phyloP scores from a whole-genome alignment of 768 basidiomycete genomes.

The Lactarius quietus region DNA sequence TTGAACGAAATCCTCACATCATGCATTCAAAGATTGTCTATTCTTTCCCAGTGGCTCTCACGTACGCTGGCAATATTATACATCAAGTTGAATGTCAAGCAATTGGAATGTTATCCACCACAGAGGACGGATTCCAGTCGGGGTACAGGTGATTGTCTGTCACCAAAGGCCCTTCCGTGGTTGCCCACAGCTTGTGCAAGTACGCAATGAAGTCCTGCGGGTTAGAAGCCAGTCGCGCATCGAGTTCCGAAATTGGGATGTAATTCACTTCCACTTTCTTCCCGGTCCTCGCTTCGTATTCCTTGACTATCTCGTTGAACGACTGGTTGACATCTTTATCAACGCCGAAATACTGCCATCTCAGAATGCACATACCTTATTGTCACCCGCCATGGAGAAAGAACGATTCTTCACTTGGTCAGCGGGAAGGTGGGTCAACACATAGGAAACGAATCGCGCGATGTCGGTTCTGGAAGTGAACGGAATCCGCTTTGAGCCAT shows the following conservation, averaged over 20 bases:
- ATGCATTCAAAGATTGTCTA: too few relatives aligned
- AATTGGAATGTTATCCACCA: constrained; percentile 13
- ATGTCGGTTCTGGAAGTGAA: constrained; percentile 15
- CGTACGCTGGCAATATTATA: background rate
- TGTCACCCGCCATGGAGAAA: constrained; percentile 2
- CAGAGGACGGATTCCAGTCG: constrained; percentile 25
- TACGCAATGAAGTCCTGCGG: constrained; percentile 7
- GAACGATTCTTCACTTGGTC: background rate
- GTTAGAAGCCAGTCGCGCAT: constrained; percentile 15
- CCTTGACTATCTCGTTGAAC: constrained; percentile 22
- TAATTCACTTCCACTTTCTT: constrained; percentile 22
- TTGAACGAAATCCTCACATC: too few relatives aligned
- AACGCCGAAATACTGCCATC: background rate
- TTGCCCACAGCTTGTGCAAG: constrained; percentile 15
- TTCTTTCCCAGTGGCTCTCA: background rate
- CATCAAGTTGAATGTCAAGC: constrained; percentile 5
- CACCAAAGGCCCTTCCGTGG: background rate
- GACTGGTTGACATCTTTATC: background rate
- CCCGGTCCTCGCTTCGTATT: constrained; percentile 21
- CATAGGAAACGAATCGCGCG: constrained; percentile 14
- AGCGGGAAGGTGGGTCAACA: constrained; percentile 10
- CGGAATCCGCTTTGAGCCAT: constrained; percentile 17
- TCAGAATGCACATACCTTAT: constrained; percentile 4
- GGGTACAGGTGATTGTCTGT: constrained; percentile 22
- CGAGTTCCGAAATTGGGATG: constrained; percentile 11